Conservation (phyloP, 768 basidiomycete genomes). For the Sistotremastrum suecicum region DNA sequence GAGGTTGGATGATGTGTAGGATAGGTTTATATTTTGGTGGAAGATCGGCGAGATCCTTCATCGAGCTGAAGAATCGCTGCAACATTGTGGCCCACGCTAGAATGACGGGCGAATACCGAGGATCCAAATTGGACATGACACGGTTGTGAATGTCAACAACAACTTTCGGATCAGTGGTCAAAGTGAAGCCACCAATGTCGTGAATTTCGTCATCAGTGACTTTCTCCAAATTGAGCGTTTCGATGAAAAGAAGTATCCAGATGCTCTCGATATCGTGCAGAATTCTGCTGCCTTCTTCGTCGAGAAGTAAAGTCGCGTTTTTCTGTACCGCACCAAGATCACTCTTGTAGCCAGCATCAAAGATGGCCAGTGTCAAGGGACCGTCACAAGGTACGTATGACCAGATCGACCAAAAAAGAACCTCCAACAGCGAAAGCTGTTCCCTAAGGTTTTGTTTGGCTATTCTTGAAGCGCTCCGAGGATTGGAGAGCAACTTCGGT, state of each 20-base stretch:
- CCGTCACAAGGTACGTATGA: slow-evolving; percentile 54
- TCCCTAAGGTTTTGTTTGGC: slow-evolving; percentile 64
- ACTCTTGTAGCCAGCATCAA: slow-evolving; percentile 48
- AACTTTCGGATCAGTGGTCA: slow-evolving; percentile 46
- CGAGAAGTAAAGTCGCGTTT: slow-evolving; percentile 50
- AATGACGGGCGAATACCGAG: slow-evolving; percentile 57
- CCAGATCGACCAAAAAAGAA: slow-evolving; percentile 86
- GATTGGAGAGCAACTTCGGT: slow-evolving; percentile 30
- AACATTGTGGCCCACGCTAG: slow-evolving; percentile 52
- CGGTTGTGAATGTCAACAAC: slow-evolving; percentile 55
- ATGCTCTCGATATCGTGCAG: slow-evolving; percentile 54
- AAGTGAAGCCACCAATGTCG: slow-evolving; percentile 14
- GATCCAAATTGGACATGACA: slow-evolving; percentile 41
- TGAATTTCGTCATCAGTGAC: slow-evolving; percentile 27
- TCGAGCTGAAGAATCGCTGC: neutral
- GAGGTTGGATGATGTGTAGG: too few species aligned
- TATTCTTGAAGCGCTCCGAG: slow-evolving; percentile 46
- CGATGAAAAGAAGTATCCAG: slow-evolving; percentile 70
- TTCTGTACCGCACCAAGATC: slow-evolving; percentile 51
- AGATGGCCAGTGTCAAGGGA: slow-evolving; percentile 44
- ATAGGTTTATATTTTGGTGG: too few species aligned
- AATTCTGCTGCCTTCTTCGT: slow-evolving; percentile 57
- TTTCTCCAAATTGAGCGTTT: slow-evolving; percentile 67
- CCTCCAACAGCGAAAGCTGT: slow-evolving; percentile 70
- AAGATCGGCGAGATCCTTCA: neutral